These are phyloP conservation scores for Xylogone sp. DNA, from an alignment of 2,329 filamentous ascomycete species.

Conservation along the genomic window DNA sequence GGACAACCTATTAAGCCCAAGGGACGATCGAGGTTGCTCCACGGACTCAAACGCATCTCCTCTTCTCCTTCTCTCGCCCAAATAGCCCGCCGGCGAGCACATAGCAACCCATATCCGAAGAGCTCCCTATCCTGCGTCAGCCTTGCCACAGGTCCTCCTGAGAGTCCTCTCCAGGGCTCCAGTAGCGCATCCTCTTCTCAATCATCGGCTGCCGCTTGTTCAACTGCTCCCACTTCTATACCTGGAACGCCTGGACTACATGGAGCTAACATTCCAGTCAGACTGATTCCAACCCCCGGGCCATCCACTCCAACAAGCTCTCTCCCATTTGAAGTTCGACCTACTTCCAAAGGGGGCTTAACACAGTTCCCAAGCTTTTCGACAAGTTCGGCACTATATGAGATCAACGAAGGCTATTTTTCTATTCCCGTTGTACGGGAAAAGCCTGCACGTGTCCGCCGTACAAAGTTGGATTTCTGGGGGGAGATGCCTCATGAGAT, in stretches of 20 bases:
- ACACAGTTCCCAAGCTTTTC: conserved; percentile 8
- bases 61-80: conserved; percentile 29
- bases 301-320: conserved; percentile 18
- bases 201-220: conserved; percentile 18
- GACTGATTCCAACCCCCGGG: conserved; percentile 5
- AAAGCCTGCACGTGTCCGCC: conserved; percentile 18
- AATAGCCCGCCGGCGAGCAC: conserved; percentile 22
- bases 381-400: conserved; percentile 17
- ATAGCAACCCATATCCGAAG: conserved; percentile 27
- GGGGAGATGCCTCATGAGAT: conserved; percentile 77
- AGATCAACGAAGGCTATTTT: conserved; percentile 28
- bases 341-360: conserved; percentile 13
- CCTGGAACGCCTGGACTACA: conserved; percentile 23
- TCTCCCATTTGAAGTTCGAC: conserved; percentile 15
- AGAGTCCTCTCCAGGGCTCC: conserved; percentile 19
- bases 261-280: conserved; percentile 1
- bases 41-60: conserved; percentile 28
- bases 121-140: conserved; percentile 26
- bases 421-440: conserved; percentile 13
- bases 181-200: conserved; percentile 22
- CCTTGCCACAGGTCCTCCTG: conserved; percentile 16
- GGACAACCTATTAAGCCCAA: conserved; percentile 23
- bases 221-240: conserved; percentile 25
- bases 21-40: conserved; percentile 25
- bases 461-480: conserved; percentile 66